Evolutionary conservation across 129 eudicot genomes (phyloP).

Genomic region (Flaveria bidentis): DNA sequence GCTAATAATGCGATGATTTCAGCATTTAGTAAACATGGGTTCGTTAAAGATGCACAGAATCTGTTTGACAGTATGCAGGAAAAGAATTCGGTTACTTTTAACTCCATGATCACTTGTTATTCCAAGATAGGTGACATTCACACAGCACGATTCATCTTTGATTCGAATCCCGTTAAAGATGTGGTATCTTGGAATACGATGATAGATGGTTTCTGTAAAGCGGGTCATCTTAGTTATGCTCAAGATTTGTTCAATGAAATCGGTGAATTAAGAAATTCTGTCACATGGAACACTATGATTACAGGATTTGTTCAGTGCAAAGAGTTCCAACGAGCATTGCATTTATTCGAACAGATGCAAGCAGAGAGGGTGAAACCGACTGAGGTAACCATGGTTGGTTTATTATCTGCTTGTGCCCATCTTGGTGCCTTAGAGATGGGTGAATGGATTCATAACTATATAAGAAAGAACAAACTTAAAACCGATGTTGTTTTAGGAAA

Average conservation of each 20-base stretch:
- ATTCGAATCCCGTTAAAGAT: slow-evolving; percentile 50
- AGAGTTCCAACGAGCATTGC: slow-evolving; percentile 43
- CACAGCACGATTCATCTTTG: slow-evolving; percentile 46
- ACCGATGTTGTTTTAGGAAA: slow-evolving; percentile 53
- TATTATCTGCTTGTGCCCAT: slow-evolving; percentile 57
- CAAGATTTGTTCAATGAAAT: slow-evolving; percentile 40
- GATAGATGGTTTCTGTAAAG: slow-evolving; percentile 51
- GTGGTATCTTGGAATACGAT: slow-evolving; percentile 62
- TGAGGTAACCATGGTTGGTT: slow-evolving; percentile 59
- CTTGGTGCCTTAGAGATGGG: slow-evolving; percentile 58
- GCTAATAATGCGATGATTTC: slow-evolving; percentile 66
- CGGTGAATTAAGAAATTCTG: slow-evolving; percentile 35
- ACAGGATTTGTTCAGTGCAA: slow-evolving; percentile 48
- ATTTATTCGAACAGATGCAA: slow-evolving; percentile 50
- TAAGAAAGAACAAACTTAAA: slow-evolving; percentile 35
- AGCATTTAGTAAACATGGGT: slow-evolving; percentile 47
- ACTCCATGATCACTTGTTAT: slow-evolving; percentile 57
- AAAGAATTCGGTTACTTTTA: slow-evolving; percentile 50
- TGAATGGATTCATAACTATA: slow-evolving; percentile 49
- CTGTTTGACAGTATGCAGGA: slow-evolving; percentile 49
- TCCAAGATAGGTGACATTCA: slow-evolving; percentile 45
- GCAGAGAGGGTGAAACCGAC: slow-evolving; percentile 47
- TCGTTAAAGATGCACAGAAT: slow-evolving; percentile 38
- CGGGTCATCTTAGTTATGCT: slow-evolving; percentile 37
- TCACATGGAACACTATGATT: slow-evolving; percentile 65